Percentiles rank a stretch among this genome's conserved stretches.
These are phyloP conservation scores for Cordyceps pruinosa DNA, from an alignment of 2,329 filamentous ascomycete genomes.

Conservation along the genomic window DNA sequence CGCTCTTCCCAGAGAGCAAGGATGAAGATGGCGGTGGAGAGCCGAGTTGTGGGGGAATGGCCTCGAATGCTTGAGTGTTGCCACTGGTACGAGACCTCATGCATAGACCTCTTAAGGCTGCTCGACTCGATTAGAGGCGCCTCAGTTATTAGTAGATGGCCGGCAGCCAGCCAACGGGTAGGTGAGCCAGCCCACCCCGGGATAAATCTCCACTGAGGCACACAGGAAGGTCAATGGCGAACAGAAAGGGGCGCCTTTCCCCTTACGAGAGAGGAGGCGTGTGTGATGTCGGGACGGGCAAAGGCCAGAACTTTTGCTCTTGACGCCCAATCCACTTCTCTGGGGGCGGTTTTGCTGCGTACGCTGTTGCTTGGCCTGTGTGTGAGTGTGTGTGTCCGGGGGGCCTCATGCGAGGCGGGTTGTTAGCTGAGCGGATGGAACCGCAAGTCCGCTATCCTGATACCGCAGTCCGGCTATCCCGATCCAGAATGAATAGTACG, in stretches of 20 bases:
- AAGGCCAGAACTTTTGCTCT: conserved; percentile 10
- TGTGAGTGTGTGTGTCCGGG: background rate
- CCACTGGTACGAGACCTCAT: conserved; percentile 8
- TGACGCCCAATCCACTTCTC: conserved; percentile 3
- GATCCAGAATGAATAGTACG: background rate
- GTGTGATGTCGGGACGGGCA: conserved; percentile 2
- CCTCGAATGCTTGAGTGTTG: conserved; percentile 8
- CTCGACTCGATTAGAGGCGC: conserved; percentile 11
- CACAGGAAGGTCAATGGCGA: conserved; percentile 7
- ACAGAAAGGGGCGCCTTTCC: conserved; percentile 4
- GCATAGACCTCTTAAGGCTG: conserved; percentile 9
- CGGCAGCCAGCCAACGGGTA: conserved; percentile 10
- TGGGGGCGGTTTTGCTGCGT: background rate
- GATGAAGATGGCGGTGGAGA: conserved; percentile 10
- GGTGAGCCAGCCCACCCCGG: conserved; percentile 8
- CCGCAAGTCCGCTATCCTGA: background rate
- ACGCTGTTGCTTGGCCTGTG: background rate
- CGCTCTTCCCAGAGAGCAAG: background rate
- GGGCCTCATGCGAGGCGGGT: conserved; percentile 1
- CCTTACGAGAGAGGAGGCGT: conserved; percentile 8
- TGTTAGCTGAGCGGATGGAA: conserved; percentile 5
- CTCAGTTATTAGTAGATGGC: conserved; percentile 10
- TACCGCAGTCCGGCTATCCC: background rate
- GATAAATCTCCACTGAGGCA: conserved; percentile 12
- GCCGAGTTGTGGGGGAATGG: conserved; percentile 11